These are phyloP conservation scores for Microbotryomycetes sp. DNA, from an alignment of 1,284 basidiomycete species.

Conservation along the genomic window DNA sequence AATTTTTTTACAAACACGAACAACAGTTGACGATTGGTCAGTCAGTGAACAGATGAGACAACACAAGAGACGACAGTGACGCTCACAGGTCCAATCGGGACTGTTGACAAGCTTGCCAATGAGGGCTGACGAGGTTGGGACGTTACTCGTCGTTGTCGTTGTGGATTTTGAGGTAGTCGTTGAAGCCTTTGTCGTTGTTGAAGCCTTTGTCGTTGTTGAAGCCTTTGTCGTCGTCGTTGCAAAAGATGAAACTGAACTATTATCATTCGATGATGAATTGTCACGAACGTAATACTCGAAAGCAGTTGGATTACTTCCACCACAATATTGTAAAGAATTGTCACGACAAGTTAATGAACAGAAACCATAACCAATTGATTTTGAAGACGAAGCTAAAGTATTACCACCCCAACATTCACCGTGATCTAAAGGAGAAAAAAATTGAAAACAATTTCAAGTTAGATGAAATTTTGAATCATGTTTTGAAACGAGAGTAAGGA, in stretches of 20 bases:
- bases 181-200: neutral
- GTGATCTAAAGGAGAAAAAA: too few species aligned
- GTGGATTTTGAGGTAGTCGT: neutral
- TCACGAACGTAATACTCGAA: neutral
- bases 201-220: neutral
- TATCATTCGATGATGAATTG: neutral
- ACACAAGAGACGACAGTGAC: neutral
- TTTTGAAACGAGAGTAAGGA: neutral
- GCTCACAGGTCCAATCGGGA: constrained; percentile 13
- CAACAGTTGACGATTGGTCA: too few species aligned
- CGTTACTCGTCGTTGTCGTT: neutral
- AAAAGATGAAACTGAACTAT: neutral
- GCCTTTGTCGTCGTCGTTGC: neutral
- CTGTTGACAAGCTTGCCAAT: constrained; percentile 5
- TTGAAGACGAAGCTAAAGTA: constrained; percentile 7
- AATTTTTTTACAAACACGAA: too few species aligned
- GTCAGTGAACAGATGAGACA: neutral
- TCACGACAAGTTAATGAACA: constrained; percentile 17
- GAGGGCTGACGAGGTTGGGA: neutral
- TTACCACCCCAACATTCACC: constrained; percentile 26
- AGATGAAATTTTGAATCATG: too few species aligned
- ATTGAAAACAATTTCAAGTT: too few species aligned
- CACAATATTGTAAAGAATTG: neutral
- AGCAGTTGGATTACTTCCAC: neutral
- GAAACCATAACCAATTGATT: neutral